phyloP scores from a whole-genome alignment of 2,329 filamentous ascomycete genomes.

The Fusarium globosum region DNA sequence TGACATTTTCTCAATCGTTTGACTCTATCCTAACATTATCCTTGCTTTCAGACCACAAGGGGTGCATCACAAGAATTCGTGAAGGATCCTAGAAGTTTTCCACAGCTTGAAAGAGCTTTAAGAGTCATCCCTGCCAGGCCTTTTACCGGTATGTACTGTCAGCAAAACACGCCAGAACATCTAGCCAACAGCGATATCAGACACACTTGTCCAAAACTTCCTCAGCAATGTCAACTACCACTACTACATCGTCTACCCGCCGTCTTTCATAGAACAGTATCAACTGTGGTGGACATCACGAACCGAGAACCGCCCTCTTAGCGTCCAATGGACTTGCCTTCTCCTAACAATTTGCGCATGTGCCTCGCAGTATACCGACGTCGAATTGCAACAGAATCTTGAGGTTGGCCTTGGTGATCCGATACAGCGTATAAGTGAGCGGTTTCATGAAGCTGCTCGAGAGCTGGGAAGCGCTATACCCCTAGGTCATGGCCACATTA shows the following conservation, averaged over 20 bases:
- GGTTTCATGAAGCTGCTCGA: constrained; percentile 49
- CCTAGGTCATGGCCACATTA: constrained; percentile 48
- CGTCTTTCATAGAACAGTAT: constrained; percentile 51
- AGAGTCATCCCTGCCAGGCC: constrained; percentile 48
- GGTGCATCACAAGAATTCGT: constrained; percentile 36
- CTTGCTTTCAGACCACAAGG: constrained; percentile 15
- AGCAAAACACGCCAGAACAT: neutral
- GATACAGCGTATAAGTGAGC: constrained; percentile 46
- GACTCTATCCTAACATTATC: neutral
- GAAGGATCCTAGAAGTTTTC: constrained; percentile 40
- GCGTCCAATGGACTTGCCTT: constrained; percentile 53
- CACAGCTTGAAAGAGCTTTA: constrained; percentile 49
- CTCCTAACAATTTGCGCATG: constrained; percentile 54
- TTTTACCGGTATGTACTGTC: constrained; percentile 49
- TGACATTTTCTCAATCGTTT: neutral
- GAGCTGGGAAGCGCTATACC: constrained; percentile 50
- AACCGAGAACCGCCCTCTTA: constrained; percentile 46
- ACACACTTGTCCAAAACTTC: constrained; percentile 53
- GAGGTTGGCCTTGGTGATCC: constrained; percentile 47
- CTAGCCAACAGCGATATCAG: constrained; percentile 38
- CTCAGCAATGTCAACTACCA: constrained; percentile 53
- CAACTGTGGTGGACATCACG: constrained; percentile 50
- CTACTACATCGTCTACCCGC: constrained; percentile 54
- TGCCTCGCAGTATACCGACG: constrained; percentile 49
- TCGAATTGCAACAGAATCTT: constrained; percentile 47